Base-by-base conservation (phyloP, 345 rosid species). In the Acer campestre region DNA sequence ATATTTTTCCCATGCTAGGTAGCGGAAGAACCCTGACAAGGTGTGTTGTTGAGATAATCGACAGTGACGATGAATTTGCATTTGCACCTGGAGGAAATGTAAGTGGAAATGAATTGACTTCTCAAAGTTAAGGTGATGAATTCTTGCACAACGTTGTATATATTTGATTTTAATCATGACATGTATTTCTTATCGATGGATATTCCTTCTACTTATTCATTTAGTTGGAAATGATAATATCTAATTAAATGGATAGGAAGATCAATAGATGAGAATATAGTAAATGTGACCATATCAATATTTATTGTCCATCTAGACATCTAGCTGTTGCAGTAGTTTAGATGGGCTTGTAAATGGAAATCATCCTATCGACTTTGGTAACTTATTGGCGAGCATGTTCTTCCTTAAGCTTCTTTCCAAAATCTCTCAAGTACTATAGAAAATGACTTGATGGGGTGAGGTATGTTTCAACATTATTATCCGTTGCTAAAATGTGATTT, bases 11-110 rank as follows among this genome's bases (percentile, higher is more conserved):
- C 38, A n/a, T 78, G 35, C 7, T 77, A 84, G 85, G 72, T 35
- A 46, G 31, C 46, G 69, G 38, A 73, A 74, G 53, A 51, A 65
- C 40, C 67, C 49, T 65, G 38, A 38, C 70, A 48, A 40, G 29
- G 71, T 72, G 29, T 6, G 9, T 80, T 72, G 56, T 89, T 16
- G 76, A 67, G 77, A 77, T 86, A 16, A 29, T 14, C 13, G 89
- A 89, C 31, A 79, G 81, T 42, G 87, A 82, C 62, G 88, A 84
- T 46, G 83, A 77, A 17, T 46, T 23, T 74, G 23, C 72, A 0
- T 23, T n/a, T n/a, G n/a, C n/a, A n/a, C n/a, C n/a, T n/a, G n/a
- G 17, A 65, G 72, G 74, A 62, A 63, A 12, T 40, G 69, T 16
- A 51, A 46, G 53, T 48, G 72, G 12, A 25, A 82, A 71, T 62